These are phyloP conservation scores for Acanthamoeba triangularis DNA, from an alignment of 208 protist species.

Conservation along the genomic window DNA sequence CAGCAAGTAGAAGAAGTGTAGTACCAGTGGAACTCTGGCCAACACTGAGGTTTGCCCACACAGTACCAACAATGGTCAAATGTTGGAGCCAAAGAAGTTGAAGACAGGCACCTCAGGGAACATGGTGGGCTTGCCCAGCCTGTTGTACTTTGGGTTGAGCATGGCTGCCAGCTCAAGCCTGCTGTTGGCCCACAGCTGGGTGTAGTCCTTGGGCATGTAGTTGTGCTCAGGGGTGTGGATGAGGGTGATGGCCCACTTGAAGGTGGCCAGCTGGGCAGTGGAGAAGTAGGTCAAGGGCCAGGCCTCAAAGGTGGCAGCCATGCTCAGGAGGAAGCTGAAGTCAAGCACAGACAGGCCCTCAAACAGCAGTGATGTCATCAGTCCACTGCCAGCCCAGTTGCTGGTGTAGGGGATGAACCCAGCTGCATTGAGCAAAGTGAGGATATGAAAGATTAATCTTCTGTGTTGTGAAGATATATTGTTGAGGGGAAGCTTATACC, in stretches of 20 bases:
- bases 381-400: neutral
- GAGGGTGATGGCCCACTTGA: neutral
- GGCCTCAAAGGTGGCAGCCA: neutral
- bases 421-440: neutral
- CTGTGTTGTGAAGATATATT: too few relatives aligned
- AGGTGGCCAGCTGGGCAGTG: neutral
- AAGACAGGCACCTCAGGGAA: neutral
- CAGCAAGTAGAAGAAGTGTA: neutral
- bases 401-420: constrained; percentile 4
- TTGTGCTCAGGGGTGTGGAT: neutral
- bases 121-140: neutral
- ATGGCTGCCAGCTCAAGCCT: neutral
- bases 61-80: neutral
- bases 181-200: neutral
- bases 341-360: neutral
- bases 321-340: neutral
- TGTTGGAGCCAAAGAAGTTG: constrained; percentile 17
- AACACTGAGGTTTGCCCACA: neutral
- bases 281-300: neutral
- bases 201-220: neutral
- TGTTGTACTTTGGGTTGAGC: constrained; percentile 8
- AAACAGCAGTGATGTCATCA: neutral
- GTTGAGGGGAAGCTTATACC: neutral
- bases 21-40: neutral
- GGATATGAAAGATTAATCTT: neutral